phyloP scores from a whole-genome alignment of 768 basidiomycete genomes.

The Rhizopogon sp. region DNA sequence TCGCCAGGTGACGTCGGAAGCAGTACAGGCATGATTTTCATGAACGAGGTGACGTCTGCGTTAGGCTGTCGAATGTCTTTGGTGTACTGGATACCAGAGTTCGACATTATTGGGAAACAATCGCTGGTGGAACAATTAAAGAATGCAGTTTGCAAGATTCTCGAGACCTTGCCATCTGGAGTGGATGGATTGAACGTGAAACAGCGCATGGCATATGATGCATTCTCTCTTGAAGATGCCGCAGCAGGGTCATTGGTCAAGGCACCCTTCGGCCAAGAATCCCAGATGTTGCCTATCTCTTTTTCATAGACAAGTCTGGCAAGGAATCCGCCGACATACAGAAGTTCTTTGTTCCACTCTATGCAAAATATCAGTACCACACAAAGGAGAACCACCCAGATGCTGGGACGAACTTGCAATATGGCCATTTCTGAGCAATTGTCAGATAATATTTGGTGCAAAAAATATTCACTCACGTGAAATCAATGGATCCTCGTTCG shows the following conservation, averaged over 20 bases:
- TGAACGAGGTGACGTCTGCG: slow-evolving; percentile 57
- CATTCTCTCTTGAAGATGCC: slow-evolving; percentile 15
- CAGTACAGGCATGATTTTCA: slow-evolving; percentile 69
- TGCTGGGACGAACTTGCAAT: slow-evolving; percentile 51
- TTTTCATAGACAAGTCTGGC: slow-evolving; percentile 80
- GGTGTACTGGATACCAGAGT: slow-evolving; percentile 61
- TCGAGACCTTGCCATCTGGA: slow-evolving; percentile 70
- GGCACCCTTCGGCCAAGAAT: slow-evolving; percentile 16
- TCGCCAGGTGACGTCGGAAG: slow-evolving; percentile 39
- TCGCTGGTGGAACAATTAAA: slow-evolving; percentile 53
- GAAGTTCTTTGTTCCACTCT: slow-evolving; percentile 90
- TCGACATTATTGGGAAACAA: slow-evolving; percentile 69
- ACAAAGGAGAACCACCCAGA: background rate
- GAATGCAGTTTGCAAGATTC: slow-evolving; percentile 65
- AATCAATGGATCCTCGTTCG: slow-evolving; percentile 86
- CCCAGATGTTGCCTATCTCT: slow-evolving; percentile 57
- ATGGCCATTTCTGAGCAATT: slow-evolving; percentile 61
- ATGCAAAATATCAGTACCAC: background rate
- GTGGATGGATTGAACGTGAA: slow-evolving; percentile 87
- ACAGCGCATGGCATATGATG: slow-evolving; percentile 77
- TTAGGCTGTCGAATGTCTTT: slow-evolving; percentile 71
- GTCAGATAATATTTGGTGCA: background rate
- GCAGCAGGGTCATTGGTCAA: background rate
- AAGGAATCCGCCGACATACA: slow-evolving; percentile 80
- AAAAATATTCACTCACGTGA: slow-evolving; percentile 51